These are phyloP conservation scores for Hyaloscypha bicolor DNA, from an alignment of 495 filamentous ascomycete genomes.

Conservation along the genomic window DNA sequence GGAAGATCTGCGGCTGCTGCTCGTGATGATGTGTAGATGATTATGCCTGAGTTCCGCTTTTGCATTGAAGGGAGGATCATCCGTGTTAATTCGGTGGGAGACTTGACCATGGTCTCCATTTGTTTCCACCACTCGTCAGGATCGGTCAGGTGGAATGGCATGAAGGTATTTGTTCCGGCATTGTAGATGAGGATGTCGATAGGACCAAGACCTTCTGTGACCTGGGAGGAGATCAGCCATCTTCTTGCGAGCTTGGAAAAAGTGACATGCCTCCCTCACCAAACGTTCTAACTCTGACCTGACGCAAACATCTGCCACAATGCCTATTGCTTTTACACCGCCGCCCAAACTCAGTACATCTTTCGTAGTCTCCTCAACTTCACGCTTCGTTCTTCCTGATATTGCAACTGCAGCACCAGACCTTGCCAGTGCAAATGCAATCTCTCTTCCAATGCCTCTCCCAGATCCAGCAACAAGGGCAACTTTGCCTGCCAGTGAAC, in stretches of 20 bases:
- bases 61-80: constrained; percentile 24
- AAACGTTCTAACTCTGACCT: constrained; percentile 9
- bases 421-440: constrained; percentile 73
- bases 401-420: constrained; percentile 72
- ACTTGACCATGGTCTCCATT: constrained; percentile 27
- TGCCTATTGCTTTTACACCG: constrained; percentile 14
- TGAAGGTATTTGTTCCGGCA: constrained; percentile 25
- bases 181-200: constrained; percentile 28
- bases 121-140: constrained; percentile 22
- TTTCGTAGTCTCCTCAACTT: constrained; percentile 18
- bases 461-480: constrained; percentile 74
- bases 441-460: constrained; percentile 73
- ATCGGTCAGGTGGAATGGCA: constrained; percentile 27
- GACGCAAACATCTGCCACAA: constrained; percentile 20
- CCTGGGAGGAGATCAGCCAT: background rate
- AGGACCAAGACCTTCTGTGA: constrained; percentile 14
- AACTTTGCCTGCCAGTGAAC: constrained; percentile 61
- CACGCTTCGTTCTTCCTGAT: constrained; percentile 36
- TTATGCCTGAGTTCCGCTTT: constrained; percentile 21
- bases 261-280: constrained; percentile 17
- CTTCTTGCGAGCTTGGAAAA: background rate
- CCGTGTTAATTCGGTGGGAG: constrained; percentile 21
- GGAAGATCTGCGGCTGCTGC: constrained; percentile 20
- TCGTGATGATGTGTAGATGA: constrained; percentile 24
- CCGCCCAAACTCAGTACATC: constrained; percentile 1